Percentiles rank a stretch among this genome's conserved stretches.
phyloP scores from a whole-genome alignment of 805 yeast genomes.

The Phaffomyces opuntiae region DNA sequence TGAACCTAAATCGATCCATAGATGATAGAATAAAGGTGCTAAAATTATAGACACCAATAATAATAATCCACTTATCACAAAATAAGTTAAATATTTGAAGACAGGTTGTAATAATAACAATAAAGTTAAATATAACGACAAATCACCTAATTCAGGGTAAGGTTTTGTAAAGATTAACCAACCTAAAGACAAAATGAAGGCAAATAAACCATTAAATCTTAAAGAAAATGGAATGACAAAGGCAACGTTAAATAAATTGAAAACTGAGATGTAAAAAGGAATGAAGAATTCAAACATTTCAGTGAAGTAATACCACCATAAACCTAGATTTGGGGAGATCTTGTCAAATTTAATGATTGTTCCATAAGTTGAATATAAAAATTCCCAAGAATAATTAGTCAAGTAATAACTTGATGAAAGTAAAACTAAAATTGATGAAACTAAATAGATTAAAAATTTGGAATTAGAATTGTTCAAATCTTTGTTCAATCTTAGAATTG shows the following conservation, averaged over 20 bases:
- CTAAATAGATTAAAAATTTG: conserved; percentile 24
- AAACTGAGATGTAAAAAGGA: conserved; percentile 75
- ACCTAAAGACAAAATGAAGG: conserved; percentile 41
- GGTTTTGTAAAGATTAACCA: conserved; percentile 64
- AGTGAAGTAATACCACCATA: conserved; percentile 98
- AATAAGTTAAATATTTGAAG: conserved; percentile 39
- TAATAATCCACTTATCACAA: conserved; percentile 43
- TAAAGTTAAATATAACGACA: conserved; percentile 48
- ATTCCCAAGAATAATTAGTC: conserved; percentile 34
- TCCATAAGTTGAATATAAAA: conserved; percentile 51
- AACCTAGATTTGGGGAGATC: conserved; percentile 82
- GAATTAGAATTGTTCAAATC: conserved; percentile 14
- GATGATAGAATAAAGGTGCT: conserved; percentile 83
- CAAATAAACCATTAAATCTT: conserved; percentile 64
- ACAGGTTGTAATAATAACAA: conserved; percentile 39
- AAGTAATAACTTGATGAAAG: conserved; percentile 32
- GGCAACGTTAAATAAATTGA: conserved; percentile 64
- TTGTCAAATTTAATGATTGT: conserved; percentile 54
- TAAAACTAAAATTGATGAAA: conserved; percentile 23
- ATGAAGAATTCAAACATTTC: conserved; percentile 90
- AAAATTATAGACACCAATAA: conserved; percentile 54
- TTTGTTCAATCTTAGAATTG: conserved; percentile 35
- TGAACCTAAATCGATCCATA: conserved; percentile 91
- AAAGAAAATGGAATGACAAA: conserved; percentile 71
- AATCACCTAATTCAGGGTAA: conserved; percentile 80